Percentiles rank a stretch among this genome's conserved stretches.
Conservation (phyloP, 2,329 filamentous ascomycete species). For the Huntiella omanensis region DNA sequence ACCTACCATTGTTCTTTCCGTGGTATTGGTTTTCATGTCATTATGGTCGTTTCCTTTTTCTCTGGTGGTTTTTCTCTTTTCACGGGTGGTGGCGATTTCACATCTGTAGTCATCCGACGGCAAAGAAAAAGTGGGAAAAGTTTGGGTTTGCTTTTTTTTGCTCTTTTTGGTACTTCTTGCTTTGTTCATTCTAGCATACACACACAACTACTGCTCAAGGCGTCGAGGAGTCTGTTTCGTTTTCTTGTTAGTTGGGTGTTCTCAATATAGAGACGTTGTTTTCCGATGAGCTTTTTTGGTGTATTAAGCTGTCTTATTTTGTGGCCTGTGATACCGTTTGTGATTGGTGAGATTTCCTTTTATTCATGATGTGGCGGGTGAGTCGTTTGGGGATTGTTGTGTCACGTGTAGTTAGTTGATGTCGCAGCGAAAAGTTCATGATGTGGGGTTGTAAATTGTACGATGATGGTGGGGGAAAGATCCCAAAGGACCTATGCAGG, state of each 20-base stretch:
- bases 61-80: neutral
- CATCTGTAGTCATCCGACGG: neutral
- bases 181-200: conserved; percentile 3
- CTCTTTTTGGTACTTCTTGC: neutral
- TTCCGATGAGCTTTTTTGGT: neutral
- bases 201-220: conserved; percentile 10
- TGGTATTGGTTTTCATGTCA: neutral
- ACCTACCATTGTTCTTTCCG: neutral
- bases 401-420: neutral
- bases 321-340: no score
- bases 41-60: neutral
- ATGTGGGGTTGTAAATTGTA: no score
- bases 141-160: conserved; percentile 7
- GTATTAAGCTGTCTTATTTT: no score
- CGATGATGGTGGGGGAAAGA: no score
- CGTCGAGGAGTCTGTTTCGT: conserved; percentile 11
- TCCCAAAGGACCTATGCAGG: no score
- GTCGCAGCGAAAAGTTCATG: neutral
- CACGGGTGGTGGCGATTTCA: neutral
- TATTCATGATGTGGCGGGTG: neutral
- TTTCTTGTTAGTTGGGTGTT: conserved; percentile 6
- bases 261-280: conserved; percentile 3
- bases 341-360: neutral
- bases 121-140: conserved; percentile 7
- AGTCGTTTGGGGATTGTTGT: neutral